Evolutionary conservation across 2,329 filamentous ascomycete species (phyloP), one percentile per base, ranked within the genome.

Genomic region (Ophiocordyceps unilateralis): DNA sequence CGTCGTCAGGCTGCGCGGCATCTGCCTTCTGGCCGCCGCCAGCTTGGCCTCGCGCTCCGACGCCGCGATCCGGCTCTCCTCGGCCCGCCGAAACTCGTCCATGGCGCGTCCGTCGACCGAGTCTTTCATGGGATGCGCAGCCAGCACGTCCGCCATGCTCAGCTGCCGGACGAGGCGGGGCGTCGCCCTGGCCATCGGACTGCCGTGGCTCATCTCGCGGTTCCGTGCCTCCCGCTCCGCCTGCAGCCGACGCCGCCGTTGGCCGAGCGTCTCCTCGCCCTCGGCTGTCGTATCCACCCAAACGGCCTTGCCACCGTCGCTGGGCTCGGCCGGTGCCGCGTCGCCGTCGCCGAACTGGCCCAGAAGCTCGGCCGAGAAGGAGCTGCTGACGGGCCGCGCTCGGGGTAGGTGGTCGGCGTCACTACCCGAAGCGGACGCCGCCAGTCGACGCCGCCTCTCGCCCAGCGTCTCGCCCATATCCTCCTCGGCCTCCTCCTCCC

Each of bases 241-340:
- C 56, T 87, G 82, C 2, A 91, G 66, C 22, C 84, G 74, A 23
- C 76, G 76, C 1, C 83, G 77, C 11, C 84, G 77, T 57, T 89
- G 82, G 10, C 83, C 84, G 0, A 91, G 67, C 0, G 84, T 89
- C 55, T 91, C 84, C 51, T 86, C 81, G 49, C 39, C 15, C 12
- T 52, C 50, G 7, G 54, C 48, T n/a, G 47, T 70, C 68, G 19
- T 62, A 51, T 74, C 72, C 41, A 66, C 67, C 10, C 38, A 17
- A 12, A 39, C 41, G 47, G 36, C 40, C 6, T 5, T 61, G 53
- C 17, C 58, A 53, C 43, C 64, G 63, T 19, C 61, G 53, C 37
- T 62, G 61, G 17, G 67, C 66, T 11, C 68, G 60, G 5, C 26
- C 4, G 26, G 26, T 4, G 26, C 11, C 3, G 26, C 10, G 14